phyloP scores from a whole-genome alignment of 345 rosid genomes.

The Noccaea caerulescens region DNA sequence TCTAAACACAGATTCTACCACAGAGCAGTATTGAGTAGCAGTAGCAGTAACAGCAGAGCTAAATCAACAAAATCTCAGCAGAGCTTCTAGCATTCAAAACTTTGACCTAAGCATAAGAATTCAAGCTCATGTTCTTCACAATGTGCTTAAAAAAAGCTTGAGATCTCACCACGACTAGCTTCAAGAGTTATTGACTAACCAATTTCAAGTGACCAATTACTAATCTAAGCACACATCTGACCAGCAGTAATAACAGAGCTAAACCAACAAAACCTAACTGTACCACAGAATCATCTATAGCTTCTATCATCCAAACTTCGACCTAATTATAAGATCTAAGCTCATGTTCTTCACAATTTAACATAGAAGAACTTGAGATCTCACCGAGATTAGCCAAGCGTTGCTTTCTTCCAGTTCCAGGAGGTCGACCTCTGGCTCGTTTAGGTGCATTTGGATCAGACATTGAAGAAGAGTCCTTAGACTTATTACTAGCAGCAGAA shows the following conservation, averaged over 20 bases:
- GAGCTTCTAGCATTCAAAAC: slow-evolving; percentile 7
- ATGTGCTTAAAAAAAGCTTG: background rate
- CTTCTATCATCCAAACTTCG: background rate
- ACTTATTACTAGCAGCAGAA: slow-evolving; percentile 40
- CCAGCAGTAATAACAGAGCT: slow-evolving; percentile 12
- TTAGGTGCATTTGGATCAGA: slow-evolving; percentile 63
- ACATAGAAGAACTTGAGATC: slow-evolving; percentile 30
- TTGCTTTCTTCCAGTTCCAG: slow-evolving; percentile 97
- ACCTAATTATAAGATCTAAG: background rate
- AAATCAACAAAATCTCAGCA: slow-evolving; percentile 9
- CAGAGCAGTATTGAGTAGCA: background rate
- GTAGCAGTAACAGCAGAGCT: slow-evolving; percentile 13
- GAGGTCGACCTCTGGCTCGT: slow-evolving; percentile 86
- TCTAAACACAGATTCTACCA: background rate
- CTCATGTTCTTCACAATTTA: slow-evolving; percentile 10
- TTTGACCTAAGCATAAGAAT: background rate
- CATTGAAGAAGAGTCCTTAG: slow-evolving; percentile 59
- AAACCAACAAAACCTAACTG: background rate
- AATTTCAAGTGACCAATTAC: no score
- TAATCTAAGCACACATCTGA: background rate
- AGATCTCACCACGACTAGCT: slow-evolving; percentile 15
- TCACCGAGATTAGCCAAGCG: slow-evolving; percentile 83
- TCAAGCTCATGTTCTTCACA: slow-evolving; percentile 3
- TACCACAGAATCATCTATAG: background rate
- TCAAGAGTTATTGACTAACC: background rate